Conservation (phyloP, 129 eudicot species). For the Kitagawia praeruptora region DNA sequence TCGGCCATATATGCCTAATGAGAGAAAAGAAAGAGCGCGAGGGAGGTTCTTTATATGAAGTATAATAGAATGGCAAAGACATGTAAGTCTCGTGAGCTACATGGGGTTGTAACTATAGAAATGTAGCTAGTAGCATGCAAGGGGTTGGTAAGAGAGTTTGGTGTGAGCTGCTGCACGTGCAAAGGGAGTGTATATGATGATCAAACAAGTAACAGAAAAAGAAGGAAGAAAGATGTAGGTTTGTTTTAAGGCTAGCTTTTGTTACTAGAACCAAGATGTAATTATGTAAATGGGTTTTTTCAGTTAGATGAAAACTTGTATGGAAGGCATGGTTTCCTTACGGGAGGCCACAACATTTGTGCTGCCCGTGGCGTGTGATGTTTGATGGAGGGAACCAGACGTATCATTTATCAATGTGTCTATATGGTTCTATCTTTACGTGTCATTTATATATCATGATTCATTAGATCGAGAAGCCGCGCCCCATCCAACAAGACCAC, state of each 20-base stretch:
- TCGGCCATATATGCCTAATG: slow-evolving; percentile 38
- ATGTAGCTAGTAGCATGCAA: neutral
- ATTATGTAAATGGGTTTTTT: neutral
- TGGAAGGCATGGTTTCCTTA: slow-evolving; percentile 26
- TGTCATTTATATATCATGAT: neutral
- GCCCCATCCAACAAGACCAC: neutral
- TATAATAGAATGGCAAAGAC: slow-evolving; percentile 17
- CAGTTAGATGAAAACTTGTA: slow-evolving; percentile 6
- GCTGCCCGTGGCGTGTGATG: slow-evolving; percentile 69
- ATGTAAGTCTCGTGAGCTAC: slow-evolving; percentile 62
- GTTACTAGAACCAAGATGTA: neutral
- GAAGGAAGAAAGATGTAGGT: neutral
- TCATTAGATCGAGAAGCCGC: neutral
- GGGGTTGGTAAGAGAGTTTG: slow-evolving; percentile 15
- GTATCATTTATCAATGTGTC: neutral
- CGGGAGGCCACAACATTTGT: slow-evolving; percentile 63
- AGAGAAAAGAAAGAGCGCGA: neutral
- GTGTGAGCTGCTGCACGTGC: slow-evolving; percentile 45
- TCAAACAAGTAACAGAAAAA: neutral
- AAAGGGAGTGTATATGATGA: slow-evolving; percentile 38
- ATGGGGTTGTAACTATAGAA: slow-evolving; percentile 17
- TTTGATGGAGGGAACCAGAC: slow-evolving; percentile 7
- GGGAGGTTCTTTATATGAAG: slow-evolving; percentile 31
- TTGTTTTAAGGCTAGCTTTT: neutral
- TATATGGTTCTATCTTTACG: neutral